phyloP scores from a whole-genome alignment of 73 alveolate genomes.

The Tetrahymena borealis region DNA sequence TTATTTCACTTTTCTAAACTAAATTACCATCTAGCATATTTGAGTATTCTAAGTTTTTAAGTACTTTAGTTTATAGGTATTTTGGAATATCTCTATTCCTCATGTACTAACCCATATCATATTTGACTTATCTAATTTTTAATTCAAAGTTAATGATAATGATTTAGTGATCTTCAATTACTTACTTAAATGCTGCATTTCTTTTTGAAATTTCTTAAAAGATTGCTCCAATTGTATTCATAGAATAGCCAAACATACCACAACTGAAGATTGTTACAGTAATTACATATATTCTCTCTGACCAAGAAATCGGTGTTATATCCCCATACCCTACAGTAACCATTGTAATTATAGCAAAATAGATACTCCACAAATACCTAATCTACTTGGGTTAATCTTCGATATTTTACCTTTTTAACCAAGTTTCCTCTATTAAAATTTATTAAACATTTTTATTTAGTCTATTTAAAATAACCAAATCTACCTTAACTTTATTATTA shows the following conservation, averaged over 20 bases:
- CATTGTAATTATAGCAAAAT: background rate
- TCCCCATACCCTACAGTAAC: background rate
- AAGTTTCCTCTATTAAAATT: background rate
- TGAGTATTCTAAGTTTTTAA: background rate
- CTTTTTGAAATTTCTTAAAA: background rate
- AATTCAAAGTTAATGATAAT: background rate
- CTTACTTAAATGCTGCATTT: background rate
- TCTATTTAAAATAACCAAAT: background rate
- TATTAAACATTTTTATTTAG: background rate
- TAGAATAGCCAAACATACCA: background rate
- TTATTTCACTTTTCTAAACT: background rate
- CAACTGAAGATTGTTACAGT: background rate
- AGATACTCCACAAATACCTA: background rate
- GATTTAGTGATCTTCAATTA: background rate
- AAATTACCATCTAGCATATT: background rate
- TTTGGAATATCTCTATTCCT: background rate
- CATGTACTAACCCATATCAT: background rate
- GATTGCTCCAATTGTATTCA: background rate
- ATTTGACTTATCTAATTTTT: background rate
- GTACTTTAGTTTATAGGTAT: background rate
- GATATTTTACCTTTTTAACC: background rate
- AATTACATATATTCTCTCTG: background rate
- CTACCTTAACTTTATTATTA: background rate
- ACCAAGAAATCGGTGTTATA: background rate
- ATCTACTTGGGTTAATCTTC: background rate